Base-by-base conservation (phyloP, 176 grass and related monocot species). In the Aegilops sharonensis region DNA sequence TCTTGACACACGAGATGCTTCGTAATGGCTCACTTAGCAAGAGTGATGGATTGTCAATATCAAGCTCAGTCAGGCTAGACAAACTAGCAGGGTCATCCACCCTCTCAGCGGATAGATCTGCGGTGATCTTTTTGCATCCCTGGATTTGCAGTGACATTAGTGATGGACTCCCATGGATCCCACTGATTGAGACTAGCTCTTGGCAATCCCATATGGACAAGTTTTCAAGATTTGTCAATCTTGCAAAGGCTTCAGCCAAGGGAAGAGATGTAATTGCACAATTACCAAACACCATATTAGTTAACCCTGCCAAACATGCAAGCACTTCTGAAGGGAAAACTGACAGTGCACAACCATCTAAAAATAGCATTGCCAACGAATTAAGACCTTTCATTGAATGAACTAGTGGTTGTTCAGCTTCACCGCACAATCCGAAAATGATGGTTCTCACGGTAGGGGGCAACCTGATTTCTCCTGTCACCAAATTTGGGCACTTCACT, bases 231-330 rank as follows among this genome's bases (percentile, higher is more conserved):
- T 79, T 81, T 88, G 9, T 70, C 85, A 90, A 59, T 79, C 31
- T 36, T 81, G 57, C 12, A 11, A 90, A 85, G 20, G 72, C 69
- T 82, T 88, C 85, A 6, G 17, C 32, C 0, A 71, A 78, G 2
- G 91, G 91, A 72, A 93, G 82, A 18, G 31, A 68, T 85, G 27
- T 62, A 64, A 90, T 83, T 87, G 78, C 42, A 47, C 85, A 87
- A 36, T 35, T 14, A 13, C 8, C 25, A 65, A 87, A 21, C 15
- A 87, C 3, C 56, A 87, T 25, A 81, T 1, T 2, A 81, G 6
- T 40, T 39, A 87, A 5, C 30, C 68, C 85, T 21, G 56, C 42
- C 78, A 87, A 56, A 54, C 39, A 29, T 36, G 30, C 40, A 87
- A 87, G 75, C 34, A 63, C 40, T 15, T 81, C 3, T 13, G 29